These are phyloP conservation scores for Hypoxylon fragiforme DNA, from an alignment of 495 filamentous ascomycete genomes.

Conservation along the genomic window DNA sequence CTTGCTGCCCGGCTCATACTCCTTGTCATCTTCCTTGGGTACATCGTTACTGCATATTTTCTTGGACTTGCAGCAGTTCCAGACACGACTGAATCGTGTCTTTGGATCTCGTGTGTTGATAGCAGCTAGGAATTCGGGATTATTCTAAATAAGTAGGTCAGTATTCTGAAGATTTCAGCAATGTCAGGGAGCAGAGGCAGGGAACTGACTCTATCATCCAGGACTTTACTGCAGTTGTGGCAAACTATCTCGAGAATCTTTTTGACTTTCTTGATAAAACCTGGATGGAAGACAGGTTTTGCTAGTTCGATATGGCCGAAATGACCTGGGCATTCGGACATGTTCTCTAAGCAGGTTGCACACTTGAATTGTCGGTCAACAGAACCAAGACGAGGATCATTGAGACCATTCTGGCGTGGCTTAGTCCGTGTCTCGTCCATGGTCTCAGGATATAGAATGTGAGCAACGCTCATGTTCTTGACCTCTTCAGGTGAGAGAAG, in stretches of 20 bases:
- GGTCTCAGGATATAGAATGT: slow-evolving; percentile 94
- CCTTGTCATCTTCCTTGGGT: slow-evolving; percentile 60
- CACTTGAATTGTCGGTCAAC: slow-evolving; percentile 94
- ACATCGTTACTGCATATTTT: slow-evolving; percentile 76
- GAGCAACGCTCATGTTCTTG: slow-evolving; percentile 92
- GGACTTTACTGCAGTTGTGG: slow-evolving; percentile 95
- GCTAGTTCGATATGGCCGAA: slow-evolving; percentile 98
- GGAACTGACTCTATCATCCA: slow-evolving; percentile 92
- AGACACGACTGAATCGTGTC: slow-evolving; percentile 85
- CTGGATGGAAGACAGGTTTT: slow-evolving; percentile 90
- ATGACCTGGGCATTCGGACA: slow-evolving; percentile 94
- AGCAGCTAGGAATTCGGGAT: slow-evolving; percentile 79
- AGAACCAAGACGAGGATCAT: slow-evolving; percentile 91
- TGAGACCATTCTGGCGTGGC: slow-evolving; percentile 85
- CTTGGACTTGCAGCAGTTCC: slow-evolving; percentile 85
- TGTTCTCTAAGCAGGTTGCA: slow-evolving; percentile 90
- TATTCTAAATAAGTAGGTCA: slow-evolving; percentile 72
- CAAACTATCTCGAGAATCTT: slow-evolving; percentile 97
- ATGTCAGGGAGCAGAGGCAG: slow-evolving; percentile 46
- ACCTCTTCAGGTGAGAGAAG: slow-evolving; percentile 96
- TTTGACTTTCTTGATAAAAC: slow-evolving; percentile 97
- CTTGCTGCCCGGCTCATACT: slow-evolving; percentile 57
- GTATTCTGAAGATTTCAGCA: slow-evolving; percentile 56
- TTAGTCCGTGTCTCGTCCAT: slow-evolving; percentile 93
- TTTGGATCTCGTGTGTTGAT: slow-evolving; percentile 87